Evolutionary conservation across 164 flowering plant species (phyloP).

Genomic region (Chimonanthus praecox): DNA sequence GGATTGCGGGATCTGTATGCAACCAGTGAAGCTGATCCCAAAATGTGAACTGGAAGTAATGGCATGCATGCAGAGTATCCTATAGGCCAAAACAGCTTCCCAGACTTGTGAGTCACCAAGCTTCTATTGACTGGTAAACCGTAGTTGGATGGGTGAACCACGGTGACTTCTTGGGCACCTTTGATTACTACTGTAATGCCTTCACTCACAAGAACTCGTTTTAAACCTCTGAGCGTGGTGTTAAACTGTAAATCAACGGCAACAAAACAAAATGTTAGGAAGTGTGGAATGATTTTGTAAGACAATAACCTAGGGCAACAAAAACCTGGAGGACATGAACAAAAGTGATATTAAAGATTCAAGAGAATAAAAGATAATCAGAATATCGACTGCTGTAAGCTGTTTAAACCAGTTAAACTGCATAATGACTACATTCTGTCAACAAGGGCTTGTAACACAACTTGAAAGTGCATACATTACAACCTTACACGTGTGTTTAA

Average conservation of each 20-base stretch:
- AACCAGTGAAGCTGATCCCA: constrained; percentile 52
- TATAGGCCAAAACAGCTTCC: constrained; percentile 24
- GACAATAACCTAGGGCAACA: neutral
- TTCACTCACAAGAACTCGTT: constrained; percentile 57
- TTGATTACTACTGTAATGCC: constrained; percentile 54
- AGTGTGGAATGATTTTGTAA: neutral
- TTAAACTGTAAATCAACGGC: constrained; percentile 36
- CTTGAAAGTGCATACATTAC: too few relatives aligned
- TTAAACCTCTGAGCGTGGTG: constrained; percentile 40
- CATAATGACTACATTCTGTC: too few relatives aligned
- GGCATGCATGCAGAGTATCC: constrained; percentile 32
- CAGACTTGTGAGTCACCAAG: constrained; percentile 6
- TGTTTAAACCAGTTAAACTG: too few relatives aligned
- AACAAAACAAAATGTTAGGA: neutral
- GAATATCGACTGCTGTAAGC: too few relatives aligned
- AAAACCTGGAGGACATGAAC: neutral
- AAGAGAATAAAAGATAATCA: too few relatives aligned
- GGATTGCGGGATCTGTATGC: constrained; percentile 45
- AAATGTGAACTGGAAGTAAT: constrained; percentile 38
- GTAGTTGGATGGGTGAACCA: constrained; percentile 30
- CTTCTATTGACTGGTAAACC: constrained; percentile 22
- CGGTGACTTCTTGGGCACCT: constrained; percentile 44
- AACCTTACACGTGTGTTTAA: too few relatives aligned
- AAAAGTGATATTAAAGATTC: too few relatives aligned
- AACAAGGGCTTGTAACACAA: too few relatives aligned